Conservation (phyloP, 129 eudicot species). For the Flaveria robusta region DNA sequence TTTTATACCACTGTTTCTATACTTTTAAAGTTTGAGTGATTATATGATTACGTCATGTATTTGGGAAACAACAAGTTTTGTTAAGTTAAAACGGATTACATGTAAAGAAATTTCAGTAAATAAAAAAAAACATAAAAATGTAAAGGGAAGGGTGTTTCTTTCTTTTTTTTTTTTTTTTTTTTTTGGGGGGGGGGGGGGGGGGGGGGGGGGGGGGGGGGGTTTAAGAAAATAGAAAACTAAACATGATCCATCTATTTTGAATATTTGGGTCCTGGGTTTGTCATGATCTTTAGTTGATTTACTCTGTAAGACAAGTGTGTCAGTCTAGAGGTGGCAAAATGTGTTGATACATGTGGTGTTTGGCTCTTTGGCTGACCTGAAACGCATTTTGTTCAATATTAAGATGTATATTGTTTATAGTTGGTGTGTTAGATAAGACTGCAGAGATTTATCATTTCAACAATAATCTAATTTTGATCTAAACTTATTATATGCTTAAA, state of each 20-base stretch:
- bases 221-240: not conserved
- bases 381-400: not conserved
- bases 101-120: not conserved
- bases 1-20: not conserved
- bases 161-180: too few species aligned
- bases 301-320: not conserved
- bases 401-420: not conserved
- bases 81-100: not conserved
- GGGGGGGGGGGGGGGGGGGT: not conserved
- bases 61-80: not conserved
- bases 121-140: not conserved
- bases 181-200: not conserved
- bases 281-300: not conserved
- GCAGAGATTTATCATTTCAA: not conserved
- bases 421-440: not conserved
- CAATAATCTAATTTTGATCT: not conserved
- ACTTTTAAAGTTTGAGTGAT: not conserved
- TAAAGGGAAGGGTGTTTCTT: not conserved
- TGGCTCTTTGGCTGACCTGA: not conserved
- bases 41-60: not conserved
- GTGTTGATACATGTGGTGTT: not conserved
- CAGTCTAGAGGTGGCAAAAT: not conserved
- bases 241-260: not conserved
- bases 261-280: not conserved
- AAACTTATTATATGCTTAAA: not conserved